Base-by-base conservation (phyloP, 768 basidiomycete species). In the Basidioascus undulatus region DNA sequence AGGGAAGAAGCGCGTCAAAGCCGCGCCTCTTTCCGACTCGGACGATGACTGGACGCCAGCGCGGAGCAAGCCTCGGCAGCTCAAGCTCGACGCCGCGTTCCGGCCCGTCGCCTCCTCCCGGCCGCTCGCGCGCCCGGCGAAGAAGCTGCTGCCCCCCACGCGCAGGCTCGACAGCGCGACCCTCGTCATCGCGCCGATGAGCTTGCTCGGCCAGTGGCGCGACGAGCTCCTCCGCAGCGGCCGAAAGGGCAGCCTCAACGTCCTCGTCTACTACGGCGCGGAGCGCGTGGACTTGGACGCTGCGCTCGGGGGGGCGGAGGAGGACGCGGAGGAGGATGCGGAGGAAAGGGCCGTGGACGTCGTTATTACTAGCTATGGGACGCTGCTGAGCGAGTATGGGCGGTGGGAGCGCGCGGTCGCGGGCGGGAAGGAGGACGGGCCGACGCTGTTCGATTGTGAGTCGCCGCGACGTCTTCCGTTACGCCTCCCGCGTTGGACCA, bases 341-440 rank as follows among this genome's bases (percentile, higher is more conserved):
- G 69, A 66, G 3, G 60, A 62, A 9, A 47, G 47, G 39, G n/a
- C n/a, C n/a, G 67, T 79, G 42, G 73, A 75, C 41, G 68, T 89
- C n/a, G 65, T 94, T 23, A 68, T 94, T 40, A 94, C 86, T 0
- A 84, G 79, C 19, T 96, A 94, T 50, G 87, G 87, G 0, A 76
- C 77, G 11, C 59, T 96, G 25, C 74, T 71, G n/a, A 83, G 81
- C 18, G 87, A 96, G 52, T 80, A 78, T n/a, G 48, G 45, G 45
- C 32, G n/a, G n/a, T n/a, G n/a, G n/a, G n/a, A n/a, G n/a, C n/a
- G n/a, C n/a, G n/a, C n/a, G n/a, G n/a, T n/a, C n/a, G n/a, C n/a
- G n/a, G n/a, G n/a, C n/a, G n/a, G n/a, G n/a, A n/a, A n/a, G n/a
- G n/a, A n/a, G n/a, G n/a, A n/a, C n/a, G n/a, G n/a, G n/a, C n/a